Base-by-base conservation (phyloP, 306 rosid genomes). In the Canavalia ensiformis region DNA sequence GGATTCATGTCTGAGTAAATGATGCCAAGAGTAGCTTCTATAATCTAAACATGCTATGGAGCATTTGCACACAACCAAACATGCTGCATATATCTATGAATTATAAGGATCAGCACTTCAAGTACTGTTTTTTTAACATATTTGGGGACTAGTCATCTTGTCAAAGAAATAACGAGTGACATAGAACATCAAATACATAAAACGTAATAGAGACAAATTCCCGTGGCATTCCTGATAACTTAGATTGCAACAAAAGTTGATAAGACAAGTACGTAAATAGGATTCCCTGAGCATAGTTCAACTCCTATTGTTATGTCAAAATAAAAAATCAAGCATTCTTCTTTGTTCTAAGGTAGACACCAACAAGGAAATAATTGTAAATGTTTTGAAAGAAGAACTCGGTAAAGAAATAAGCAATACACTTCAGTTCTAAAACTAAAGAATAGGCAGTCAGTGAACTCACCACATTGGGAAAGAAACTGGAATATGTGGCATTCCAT, bases 381-480 rank as follows among this genome's bases (percentile, higher is more conserved):
- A 30, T n/a, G 29, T 28, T 74, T 30, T 29, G 47, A 41, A 8
- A 18, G 30, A 63, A 76, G 71, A 67, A 54, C 33, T 63, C 25
- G 0, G 5, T 8, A 54, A 54, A 59, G 11, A 51, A 67, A 47
- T 13, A 82, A 62, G 68, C 9, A 62, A 59, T 56, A n/a, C 34
- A 33, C 60, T 64, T 11, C 9, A 31, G 37, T 74, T 66, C 67
- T 35, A 59, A 47, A 75, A 25, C 46, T 62, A 46, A 12, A 44
- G 50, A 54, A 54, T 59, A 76, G 63, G 56, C 55, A 74, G 68
- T 66, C 57, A 80, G 39, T 68, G 75, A 69, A 85, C 56, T 81
- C 74, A 96, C 99, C 98, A 85, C 90, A 75, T 31, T 84, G 57
- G 97, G 89, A 81, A 90, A 83, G 91, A 89, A 88, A 78, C 84